phyloP scores from a whole-genome alignment of 352 stramenopile genomes.

The Phytopythium delawarense region DNA sequence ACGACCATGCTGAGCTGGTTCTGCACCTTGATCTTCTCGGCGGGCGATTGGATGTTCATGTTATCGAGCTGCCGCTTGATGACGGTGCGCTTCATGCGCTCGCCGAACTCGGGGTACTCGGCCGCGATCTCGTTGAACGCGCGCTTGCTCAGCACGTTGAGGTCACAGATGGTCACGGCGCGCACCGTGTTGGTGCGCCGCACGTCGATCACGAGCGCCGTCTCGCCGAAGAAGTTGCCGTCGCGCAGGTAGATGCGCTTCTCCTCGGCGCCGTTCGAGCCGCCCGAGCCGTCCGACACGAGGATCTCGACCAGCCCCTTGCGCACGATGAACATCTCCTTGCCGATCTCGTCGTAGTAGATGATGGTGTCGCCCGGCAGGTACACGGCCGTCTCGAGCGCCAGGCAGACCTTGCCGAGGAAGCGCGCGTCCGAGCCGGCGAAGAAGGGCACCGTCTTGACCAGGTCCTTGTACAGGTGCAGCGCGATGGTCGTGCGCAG shows the following conservation, averaged over 20 bases:
- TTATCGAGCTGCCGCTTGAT: constrained; percentile 81
- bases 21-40: constrained; percentile 71
- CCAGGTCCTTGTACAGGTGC: constrained; percentile 75
- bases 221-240: constrained; percentile 77
- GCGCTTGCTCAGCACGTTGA: constrained; percentile 75
- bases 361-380: constrained; percentile 77
- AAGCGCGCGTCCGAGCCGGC: constrained; percentile 68
- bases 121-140: constrained; percentile 80
- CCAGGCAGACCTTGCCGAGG: constrained; percentile 74
- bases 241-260: constrained; percentile 73
- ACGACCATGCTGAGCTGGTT: constrained; percentile 75
- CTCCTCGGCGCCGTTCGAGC: constrained; percentile 10
- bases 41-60: constrained; percentile 77
- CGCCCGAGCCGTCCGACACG: constrained; percentile 39
- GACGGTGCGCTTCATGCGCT: constrained; percentile 77
- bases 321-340: constrained; percentile 87
- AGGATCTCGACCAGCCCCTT: constrained; percentile 80
- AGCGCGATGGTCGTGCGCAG: constrained; percentile 73
- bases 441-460: constrained; percentile 80
- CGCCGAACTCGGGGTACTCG: constrained; percentile 75
- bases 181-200: constrained; percentile 73
- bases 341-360: constrained; percentile 77
- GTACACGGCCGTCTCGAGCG: constrained; percentile 73
- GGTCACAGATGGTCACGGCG: constrained; percentile 72
- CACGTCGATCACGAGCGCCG: constrained; percentile 75